A percentile compares a stretch with the other conserved stretches of the same genome.
phyloP scores from a whole-genome alignment of 2,329 filamentous ascomycete genomes.

The Ophiostoma himal-ulmi region DNA sequence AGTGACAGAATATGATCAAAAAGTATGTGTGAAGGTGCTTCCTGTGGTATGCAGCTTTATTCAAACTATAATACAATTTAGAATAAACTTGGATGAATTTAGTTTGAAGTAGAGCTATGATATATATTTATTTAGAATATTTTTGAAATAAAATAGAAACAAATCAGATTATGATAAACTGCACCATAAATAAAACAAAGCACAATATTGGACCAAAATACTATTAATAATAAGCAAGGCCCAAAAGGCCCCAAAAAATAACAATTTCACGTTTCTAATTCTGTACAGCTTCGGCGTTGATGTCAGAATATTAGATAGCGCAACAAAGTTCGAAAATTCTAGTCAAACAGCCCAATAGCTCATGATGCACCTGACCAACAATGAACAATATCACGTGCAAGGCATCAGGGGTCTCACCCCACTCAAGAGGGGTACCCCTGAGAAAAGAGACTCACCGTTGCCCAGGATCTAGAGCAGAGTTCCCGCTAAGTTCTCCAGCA shows the following conservation, averaged over 20 bases:
- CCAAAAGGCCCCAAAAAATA: no score
- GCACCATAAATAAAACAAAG: no score
- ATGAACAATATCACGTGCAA: background rate
- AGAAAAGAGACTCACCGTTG: background rate
- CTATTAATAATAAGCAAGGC: no score
- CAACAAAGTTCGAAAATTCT: background rate
- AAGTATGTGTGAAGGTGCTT: background rate
- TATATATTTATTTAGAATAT: no score
- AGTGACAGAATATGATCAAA: background rate
- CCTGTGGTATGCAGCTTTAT: no score
- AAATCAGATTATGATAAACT: no score
- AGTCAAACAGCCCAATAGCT: background rate
- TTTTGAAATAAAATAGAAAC: no score
- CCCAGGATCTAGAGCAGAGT: slow-evolving; percentile 2
- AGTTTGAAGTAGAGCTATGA: no score
- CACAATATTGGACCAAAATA: no score
- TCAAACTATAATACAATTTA: no score
- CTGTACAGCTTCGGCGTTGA: background rate
- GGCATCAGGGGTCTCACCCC: background rate
- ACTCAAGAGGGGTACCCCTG: slow-evolving; percentile 11
- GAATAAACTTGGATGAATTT: no score
- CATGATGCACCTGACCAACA: background rate
- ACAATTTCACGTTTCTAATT: background rate
- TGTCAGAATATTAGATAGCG: background rate
- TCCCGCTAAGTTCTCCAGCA: background rate